Evolutionary conservation across 768 basidiomycete genomes (phyloP).

Genomic region (Rhizopogon vulgaris): DNA sequence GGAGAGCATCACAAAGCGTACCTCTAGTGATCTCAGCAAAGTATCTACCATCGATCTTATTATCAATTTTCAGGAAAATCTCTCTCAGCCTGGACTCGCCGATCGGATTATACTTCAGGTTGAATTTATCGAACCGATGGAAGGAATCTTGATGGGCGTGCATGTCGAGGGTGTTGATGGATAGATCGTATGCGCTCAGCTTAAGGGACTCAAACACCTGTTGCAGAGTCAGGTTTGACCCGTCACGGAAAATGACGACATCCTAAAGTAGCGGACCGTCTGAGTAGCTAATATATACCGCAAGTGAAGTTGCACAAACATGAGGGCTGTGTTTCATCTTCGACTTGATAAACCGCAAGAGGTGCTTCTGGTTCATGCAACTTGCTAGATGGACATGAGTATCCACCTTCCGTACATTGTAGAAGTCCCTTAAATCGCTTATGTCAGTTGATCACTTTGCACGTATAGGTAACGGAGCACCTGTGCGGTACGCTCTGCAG

Average conservation of each 20-base stretch:
- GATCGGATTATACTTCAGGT: slow-evolving; percentile 94
- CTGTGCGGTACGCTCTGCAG: slow-evolving; percentile 26
- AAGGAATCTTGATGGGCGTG: slow-evolving; percentile 98
- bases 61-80: slow-evolving; percentile 98
- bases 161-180: slow-evolving; percentile 99
- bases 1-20: slow-evolving; percentile 22
- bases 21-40: slow-evolving; percentile 93
- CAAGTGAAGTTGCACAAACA: slow-evolving; percentile 33
- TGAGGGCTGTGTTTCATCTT: slow-evolving; percentile 89
- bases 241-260: slow-evolving; percentile 93
- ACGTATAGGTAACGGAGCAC: slow-evolving; percentile 6
- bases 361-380: slow-evolving; percentile 99
- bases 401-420: slow-evolving; percentile 97
- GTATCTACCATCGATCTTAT: slow-evolving; percentile 87
- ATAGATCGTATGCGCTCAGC: slow-evolving; percentile 93
- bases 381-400: slow-evolving; percentile 99
- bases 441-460: slow-evolving; percentile 2
- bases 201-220: slow-evolving; percentile 97
- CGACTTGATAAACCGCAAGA: slow-evolving; percentile 97
- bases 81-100: slow-evolving; percentile 93
- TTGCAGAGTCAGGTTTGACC: slow-evolving; percentile 75
- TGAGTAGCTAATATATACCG: background rate
- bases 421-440: slow-evolving; percentile 73
- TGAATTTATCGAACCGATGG: slow-evolving; percentile 98
- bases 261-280: slow-evolving; percentile 49